phyloP scores from a whole-genome alignment of 2,329 filamentous ascomycete species.

The Pyricularia sp. region DNA sequence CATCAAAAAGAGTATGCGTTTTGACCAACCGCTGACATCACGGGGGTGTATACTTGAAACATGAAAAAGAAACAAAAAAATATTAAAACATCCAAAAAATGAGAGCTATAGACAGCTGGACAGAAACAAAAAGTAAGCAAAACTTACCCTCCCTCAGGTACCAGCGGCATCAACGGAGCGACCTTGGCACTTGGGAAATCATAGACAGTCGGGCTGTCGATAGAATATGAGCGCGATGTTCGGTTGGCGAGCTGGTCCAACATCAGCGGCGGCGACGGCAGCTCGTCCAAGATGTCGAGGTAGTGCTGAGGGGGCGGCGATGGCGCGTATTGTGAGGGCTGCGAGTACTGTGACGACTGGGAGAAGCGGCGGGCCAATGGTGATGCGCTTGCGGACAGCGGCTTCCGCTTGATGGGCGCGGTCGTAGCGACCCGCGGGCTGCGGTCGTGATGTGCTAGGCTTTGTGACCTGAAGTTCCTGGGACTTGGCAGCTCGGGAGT shows the following conservation, averaged over 20 bases:
- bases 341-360: conserved; percentile 5
- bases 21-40: background rate
- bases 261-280: conserved; percentile 28
- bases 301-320: conserved; percentile 22
- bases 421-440: conserved; percentile 13
- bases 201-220: conserved; percentile 55
- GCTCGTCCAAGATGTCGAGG: conserved; percentile 25
- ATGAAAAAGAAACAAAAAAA: background rate
- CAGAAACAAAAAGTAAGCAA: background rate
- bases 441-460: conserved; percentile 13
- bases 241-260: conserved; percentile 21
- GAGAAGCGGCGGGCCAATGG: conserved; percentile 40
- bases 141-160: background rate
- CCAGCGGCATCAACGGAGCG: conserved; percentile 8
- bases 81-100: background rate
- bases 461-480: conserved; percentile 19
- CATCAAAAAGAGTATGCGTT: background rate
- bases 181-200: conserved; percentile 33
- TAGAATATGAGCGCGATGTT: conserved; percentile 43
- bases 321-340: background rate
- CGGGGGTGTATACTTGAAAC: background rate
- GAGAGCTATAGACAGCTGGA: background rate
- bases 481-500: conserved; percentile 15
- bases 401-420: conserved; percentile 47
- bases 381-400: conserved; percentile 46